Percentiles rank a stretch among this genome's conserved stretches.
phyloP scores from a whole-genome alignment of 2,329 filamentous ascomycete species.

The Didymella keratinophila region DNA sequence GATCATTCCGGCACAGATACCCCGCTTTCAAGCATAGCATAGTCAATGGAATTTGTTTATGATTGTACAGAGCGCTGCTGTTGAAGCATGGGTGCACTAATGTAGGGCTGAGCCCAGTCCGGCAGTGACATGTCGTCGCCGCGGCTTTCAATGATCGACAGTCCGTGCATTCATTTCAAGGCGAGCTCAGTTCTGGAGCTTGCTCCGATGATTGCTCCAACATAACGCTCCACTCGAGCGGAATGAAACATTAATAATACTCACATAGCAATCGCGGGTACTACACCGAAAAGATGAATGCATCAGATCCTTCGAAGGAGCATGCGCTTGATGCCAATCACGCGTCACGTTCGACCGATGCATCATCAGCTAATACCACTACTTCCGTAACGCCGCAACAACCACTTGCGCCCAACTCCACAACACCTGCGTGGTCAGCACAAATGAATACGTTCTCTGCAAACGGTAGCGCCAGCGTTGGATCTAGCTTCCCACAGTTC shows the following conservation, averaged over 20 bases:
- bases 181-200: conserved; percentile 15
- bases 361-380: conserved; percentile 30
- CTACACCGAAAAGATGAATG: conserved; percentile 28
- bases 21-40: conserved; percentile 24
- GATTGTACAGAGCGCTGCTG: neutral
- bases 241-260: conserved; percentile 17
- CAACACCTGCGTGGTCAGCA: conserved; percentile 37
- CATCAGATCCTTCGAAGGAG: conserved; percentile 18
- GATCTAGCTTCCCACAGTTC: conserved; percentile 41
- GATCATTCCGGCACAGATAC: conserved; percentile 22
- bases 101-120: conserved; percentile 4
- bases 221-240: conserved; percentile 12
- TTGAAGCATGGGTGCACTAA: neutral
- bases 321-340: conserved; percentile 29
- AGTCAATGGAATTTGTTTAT: conserved; percentile 17
- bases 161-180: conserved; percentile 16
- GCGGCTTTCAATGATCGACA: conserved; percentile 16
- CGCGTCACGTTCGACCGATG: conserved; percentile 25
- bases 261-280: conserved; percentile 26
- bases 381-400: conserved; percentile 34
- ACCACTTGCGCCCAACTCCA: conserved; percentile 31
- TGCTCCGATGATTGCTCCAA: conserved; percentile 12
- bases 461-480: conserved; percentile 6
- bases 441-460: conserved; percentile 36
- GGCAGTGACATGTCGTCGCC: conserved; percentile 8